Evolutionary conservation across 495 filamentous ascomycete genomes (phyloP).

Genomic region (Aspergillus diversus): DNA sequence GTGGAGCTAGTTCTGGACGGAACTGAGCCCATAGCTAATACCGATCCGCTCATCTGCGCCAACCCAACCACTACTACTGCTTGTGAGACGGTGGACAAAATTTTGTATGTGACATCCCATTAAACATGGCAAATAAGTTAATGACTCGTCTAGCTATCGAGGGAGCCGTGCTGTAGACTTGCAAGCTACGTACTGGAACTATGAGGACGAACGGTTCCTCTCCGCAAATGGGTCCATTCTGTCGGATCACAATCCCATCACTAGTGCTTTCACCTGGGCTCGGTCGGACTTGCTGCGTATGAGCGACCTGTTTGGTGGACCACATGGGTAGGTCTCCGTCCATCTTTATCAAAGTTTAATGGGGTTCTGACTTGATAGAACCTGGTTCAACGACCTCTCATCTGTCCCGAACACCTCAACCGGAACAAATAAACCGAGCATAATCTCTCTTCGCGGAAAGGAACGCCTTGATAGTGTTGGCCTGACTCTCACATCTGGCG

Average conservation of each 20-base stretch:
- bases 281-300: slow-evolving; percentile 42
- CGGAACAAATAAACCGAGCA: slow-evolving; percentile 24
- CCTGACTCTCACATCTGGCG: slow-evolving; percentile 50
- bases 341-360: not conserved
- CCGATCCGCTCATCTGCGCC: slow-evolving; percentile 42
- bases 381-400: slow-evolving; percentile 60
- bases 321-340: slow-evolving; percentile 39
- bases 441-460: slow-evolving; percentile 52
- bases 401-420: slow-evolving; percentile 37
- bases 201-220: slow-evolving; percentile 54
- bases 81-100: slow-evolving; percentile 68
- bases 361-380: slow-evolving; percentile 6
- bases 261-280: slow-evolving; percentile 57
- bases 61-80: slow-evolving; percentile 50
- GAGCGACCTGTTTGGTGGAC: slow-evolving; percentile 56
- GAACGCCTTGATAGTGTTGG: slow-evolving; percentile 54
- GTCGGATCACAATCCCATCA: slow-evolving; percentile 64
- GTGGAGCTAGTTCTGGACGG: slow-evolving; percentile 51
- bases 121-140: not conserved
- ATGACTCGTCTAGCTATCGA: slow-evolving; percentile 41
- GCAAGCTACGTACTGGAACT: slow-evolving; percentile 46
- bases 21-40: slow-evolving; percentile 45
- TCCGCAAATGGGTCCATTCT: slow-evolving; percentile 54
- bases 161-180: slow-evolving; percentile 49
- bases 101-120: slow-evolving; percentile 38